These are phyloP conservation scores for Potentilla sterilis DNA, from an alignment of 306 rosid species.

Conservation along the genomic window DNA sequence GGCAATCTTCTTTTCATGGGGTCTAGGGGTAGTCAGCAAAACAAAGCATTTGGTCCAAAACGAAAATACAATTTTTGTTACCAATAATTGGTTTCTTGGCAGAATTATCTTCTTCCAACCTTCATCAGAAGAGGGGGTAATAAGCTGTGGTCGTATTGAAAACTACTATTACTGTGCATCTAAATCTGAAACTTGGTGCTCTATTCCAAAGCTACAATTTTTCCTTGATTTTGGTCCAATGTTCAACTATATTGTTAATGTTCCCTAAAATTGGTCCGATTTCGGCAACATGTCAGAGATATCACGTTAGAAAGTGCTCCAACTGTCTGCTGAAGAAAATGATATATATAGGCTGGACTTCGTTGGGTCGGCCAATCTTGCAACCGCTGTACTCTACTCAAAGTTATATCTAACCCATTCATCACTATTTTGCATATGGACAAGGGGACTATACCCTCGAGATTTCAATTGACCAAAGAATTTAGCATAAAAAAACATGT, in stretches of 20 bases:
- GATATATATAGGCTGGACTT: neutral
- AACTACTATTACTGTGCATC: neutral
- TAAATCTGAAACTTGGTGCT: neutral
- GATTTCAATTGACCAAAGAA: neutral
- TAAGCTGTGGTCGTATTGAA: neutral
- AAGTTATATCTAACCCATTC: neutral
- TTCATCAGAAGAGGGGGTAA: neutral
- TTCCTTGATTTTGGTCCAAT: neutral
- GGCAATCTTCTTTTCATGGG: neutral
- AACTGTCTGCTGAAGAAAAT: neutral
- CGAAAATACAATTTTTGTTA: neutral
- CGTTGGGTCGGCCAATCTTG: neutral
- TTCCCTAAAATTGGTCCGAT: neutral
- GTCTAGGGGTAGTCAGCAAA: neutral
- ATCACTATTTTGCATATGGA: neutral
- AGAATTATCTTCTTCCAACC: neutral
- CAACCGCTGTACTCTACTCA: neutral
- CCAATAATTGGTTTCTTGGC: neutral
- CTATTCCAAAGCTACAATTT: neutral
- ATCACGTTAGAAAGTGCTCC: neutral
- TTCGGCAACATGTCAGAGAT: neutral
- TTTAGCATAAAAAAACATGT: neutral
- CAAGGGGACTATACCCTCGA: neutral
- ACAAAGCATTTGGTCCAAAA: neutral
- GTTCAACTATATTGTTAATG: neutral